These are phyloP conservation scores for Alternaria gansuensis DNA, from an alignment of 2,329 filamentous ascomycete species.

Conservation along the genomic window DNA sequence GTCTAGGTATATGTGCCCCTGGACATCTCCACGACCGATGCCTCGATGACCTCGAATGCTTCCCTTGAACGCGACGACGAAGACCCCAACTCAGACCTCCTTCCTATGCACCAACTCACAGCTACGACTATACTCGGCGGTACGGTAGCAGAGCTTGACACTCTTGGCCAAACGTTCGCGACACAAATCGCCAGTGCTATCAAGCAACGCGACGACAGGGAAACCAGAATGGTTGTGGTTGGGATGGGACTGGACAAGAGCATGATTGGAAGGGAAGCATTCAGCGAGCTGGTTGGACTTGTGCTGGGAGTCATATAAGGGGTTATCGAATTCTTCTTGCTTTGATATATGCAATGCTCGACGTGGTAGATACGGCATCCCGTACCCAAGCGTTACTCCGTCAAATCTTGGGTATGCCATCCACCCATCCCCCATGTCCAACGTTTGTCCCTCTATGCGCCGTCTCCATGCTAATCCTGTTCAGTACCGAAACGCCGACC, in stretches of 20 bases:
- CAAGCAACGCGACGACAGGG: slow-evolving; percentile 71
- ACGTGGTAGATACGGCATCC: slow-evolving; percentile 3
- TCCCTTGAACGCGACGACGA: slow-evolving; percentile 58
- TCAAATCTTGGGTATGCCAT: slow-evolving; percentile 16
- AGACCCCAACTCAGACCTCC: slow-evolving; percentile 56
- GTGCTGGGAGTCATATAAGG: slow-evolving; percentile 51
- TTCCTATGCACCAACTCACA: slow-evolving; percentile 83
- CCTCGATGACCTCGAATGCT: slow-evolving; percentile 61
- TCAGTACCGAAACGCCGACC: slow-evolving; percentile 36
- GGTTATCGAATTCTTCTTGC: slow-evolving; percentile 6
- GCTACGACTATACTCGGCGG: slow-evolving; percentile 88
- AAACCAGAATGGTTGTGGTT: slow-evolving; percentile 67
- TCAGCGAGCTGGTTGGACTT: slow-evolving; percentile 56
- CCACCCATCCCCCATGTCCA: not conserved
- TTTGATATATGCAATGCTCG: slow-evolving; percentile 7
- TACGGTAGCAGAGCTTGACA: slow-evolving; percentile 79
- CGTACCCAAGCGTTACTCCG: slow-evolving; percentile 4
- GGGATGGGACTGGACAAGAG: slow-evolving; percentile 64
- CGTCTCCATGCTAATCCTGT: slow-evolving; percentile 31
- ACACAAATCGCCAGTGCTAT: slow-evolving; percentile 87
- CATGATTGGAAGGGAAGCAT: slow-evolving; percentile 60
- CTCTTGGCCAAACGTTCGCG: slow-evolving; percentile 85
- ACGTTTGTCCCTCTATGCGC: slow-evolving; percentile 17
- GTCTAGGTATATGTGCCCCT: slow-evolving; percentile 79
- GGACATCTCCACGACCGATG: slow-evolving; percentile 72